These are phyloP conservation scores for Didymella pomorum DNA, from an alignment of 2,329 filamentous ascomycete genomes.

Conservation along the genomic window DNA sequence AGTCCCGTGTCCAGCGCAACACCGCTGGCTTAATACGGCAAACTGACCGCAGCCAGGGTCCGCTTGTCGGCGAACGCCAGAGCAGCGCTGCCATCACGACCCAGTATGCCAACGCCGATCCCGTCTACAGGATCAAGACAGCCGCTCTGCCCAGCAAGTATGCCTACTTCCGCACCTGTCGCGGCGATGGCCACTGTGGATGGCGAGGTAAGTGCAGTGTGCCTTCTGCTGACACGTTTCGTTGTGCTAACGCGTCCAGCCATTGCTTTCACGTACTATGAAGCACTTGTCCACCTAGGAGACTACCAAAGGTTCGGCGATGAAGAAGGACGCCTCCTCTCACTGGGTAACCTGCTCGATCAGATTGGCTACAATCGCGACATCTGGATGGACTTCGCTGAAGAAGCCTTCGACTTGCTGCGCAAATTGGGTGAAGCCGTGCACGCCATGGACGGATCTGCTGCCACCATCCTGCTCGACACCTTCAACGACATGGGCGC, in stretches of 20 bases:
- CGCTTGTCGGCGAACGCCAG: slow-evolving; percentile 79
- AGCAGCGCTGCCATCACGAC: slow-evolving; percentile 79
- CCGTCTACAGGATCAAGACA: slow-evolving; percentile 85
- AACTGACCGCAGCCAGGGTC: slow-evolving; percentile 67
- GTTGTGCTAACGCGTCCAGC: slow-evolving; percentile 63
- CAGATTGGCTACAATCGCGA: slow-evolving; percentile 72
- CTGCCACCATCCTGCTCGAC: slow-evolving; percentile 64
- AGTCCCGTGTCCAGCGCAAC: slow-evolving; percentile 39
- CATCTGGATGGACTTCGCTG: slow-evolving; percentile 83
- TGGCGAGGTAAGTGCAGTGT: slow-evolving; percentile 80
- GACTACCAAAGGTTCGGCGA: slow-evolving; percentile 70
- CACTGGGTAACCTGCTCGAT: slow-evolving; percentile 74
- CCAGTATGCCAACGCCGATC: slow-evolving; percentile 89
- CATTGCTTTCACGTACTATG: slow-evolving; percentile 92
- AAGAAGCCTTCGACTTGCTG: slow-evolving; percentile 75
- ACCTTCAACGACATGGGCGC: slow-evolving; percentile 76
- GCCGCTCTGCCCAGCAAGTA: slow-evolving; percentile 83
- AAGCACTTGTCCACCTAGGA: slow-evolving; percentile 75
- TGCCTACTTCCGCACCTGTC: slow-evolving; percentile 84
- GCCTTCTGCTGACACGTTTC: slow-evolving; percentile 1
- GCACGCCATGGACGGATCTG: slow-evolving; percentile 59
- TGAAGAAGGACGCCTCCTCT: slow-evolving; percentile 76
- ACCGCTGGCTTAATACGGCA: slow-evolving; percentile 21
- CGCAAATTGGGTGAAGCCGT: slow-evolving; percentile 68
- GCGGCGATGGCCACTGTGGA: slow-evolving; percentile 94